Percentiles rank a stretch among this genome's conserved stretches.
phyloP scores from a whole-genome alignment of 768 basidiomycete species.

The Pleurotus cornucopiae region DNA sequence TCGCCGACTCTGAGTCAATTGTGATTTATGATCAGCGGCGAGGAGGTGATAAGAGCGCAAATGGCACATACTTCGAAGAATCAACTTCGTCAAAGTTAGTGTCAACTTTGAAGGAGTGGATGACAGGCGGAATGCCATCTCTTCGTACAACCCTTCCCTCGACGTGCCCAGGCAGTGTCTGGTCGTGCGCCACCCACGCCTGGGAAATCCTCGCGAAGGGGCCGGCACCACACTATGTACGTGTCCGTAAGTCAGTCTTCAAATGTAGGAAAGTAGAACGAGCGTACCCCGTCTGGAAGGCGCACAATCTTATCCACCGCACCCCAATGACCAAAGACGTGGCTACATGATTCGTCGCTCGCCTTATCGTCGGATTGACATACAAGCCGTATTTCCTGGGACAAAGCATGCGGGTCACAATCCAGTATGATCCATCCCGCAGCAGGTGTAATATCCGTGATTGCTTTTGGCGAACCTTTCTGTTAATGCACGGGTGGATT shows the following conservation, averaged over 20 bases:
- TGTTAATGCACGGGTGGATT: background rate
- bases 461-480: background rate
- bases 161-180: background rate
- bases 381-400: background rate
- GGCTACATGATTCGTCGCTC: background rate
- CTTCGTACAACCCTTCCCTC: constrained; percentile 7
- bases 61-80: background rate
- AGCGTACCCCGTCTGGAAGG: background rate
- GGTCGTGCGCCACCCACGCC: background rate
- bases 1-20: background rate
- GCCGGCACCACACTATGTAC: constrained; percentile 5
- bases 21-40: too few species aligned
- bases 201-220: constrained; percentile 2
- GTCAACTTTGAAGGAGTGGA: constrained; percentile 2
- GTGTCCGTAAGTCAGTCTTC: background rate
- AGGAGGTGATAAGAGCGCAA: background rate
- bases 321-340: background rate
- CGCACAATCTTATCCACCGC: background rate
- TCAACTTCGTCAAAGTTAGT: background rate
- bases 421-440: background rate
- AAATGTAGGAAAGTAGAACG: too few species aligned
- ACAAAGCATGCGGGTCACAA: background rate
- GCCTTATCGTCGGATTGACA: background rate
- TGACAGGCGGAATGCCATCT: background rate
- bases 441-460: background rate